Percentiles rank a stretch among this genome's conserved stretches.
Conservation (phyloP, 1,284 basidiomycete genomes). For the Taiwanofungus camphoratus region DNA sequence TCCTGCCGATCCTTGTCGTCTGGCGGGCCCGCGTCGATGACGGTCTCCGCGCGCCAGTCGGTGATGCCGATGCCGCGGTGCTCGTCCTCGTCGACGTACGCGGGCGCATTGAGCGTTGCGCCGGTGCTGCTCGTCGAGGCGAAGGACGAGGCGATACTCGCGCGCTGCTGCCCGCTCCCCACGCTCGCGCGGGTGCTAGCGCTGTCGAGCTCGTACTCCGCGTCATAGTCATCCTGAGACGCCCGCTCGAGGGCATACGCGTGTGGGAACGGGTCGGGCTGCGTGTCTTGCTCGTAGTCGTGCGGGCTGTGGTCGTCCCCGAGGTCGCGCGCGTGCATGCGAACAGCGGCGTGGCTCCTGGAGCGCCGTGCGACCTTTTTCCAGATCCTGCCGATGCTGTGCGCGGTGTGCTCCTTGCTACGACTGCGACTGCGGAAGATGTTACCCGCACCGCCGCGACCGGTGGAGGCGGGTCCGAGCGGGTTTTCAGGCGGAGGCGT, state of each 20-base stretch:
- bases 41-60: slow-evolving; percentile 7
- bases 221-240: no score
- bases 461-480: slow-evolving; percentile 35
- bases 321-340: no score
- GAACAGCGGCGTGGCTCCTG: slow-evolving; percentile 4
- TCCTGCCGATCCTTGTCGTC: slow-evolving; percentile 9
- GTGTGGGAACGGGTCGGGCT: no score
- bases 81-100: no score
- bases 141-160: no score
- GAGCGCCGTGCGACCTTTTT: slow-evolving; percentile 15
- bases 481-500: slow-evolving; percentile 16
- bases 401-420: slow-evolving; percentile 13
- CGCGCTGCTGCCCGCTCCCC: no score
- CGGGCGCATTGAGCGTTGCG: no score
- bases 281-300: no score
- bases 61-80: slow-evolving; percentile 1
- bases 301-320: slow-evolving; percentile 13
- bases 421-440: slow-evolving; percentile 42
- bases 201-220: no score
- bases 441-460: slow-evolving; percentile 75
- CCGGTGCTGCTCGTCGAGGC: no score
- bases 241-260: no score
- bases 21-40: not conserved
- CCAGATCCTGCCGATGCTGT: slow-evolving; percentile 15
- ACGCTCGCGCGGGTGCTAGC: no score